phyloP scores from a whole-genome alignment of 2,329 filamentous ascomycete genomes.

The Colletotrichum cordylinicola region DNA sequence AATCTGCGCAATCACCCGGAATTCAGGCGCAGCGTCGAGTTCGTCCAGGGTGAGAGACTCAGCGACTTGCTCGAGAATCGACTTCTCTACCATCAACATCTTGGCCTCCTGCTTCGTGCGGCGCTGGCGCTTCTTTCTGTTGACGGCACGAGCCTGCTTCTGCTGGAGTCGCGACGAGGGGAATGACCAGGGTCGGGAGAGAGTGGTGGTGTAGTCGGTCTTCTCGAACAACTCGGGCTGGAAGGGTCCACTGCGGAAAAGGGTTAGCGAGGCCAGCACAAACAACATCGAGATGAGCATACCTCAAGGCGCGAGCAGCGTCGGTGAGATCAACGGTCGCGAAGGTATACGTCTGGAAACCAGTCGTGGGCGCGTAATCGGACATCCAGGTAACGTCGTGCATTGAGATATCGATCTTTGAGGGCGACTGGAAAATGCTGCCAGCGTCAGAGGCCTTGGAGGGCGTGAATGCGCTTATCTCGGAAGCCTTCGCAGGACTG shows the following conservation, averaged over 20 bases:
- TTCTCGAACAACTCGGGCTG: neutral
- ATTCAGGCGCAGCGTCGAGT: constrained; percentile 6
- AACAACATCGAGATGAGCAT: neutral
- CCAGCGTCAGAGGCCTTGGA: neutral
- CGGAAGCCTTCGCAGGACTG: neutral
- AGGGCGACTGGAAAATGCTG: neutral
- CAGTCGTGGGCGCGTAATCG: neutral
- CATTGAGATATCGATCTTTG: constrained; percentile 4
- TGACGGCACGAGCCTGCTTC: neutral
- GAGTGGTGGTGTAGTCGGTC: neutral
- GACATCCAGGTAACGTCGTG: constrained; percentile 13
- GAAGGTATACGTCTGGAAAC: neutral
- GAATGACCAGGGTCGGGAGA: neutral
- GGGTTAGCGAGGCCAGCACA: neutral
- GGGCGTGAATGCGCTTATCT: neutral
- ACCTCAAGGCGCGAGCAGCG: neutral
- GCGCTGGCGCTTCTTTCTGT: neutral
- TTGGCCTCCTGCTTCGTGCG: neutral
- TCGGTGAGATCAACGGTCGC: neutral
- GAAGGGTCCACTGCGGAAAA: neutral
- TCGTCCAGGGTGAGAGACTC: constrained; percentile 4
- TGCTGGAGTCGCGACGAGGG: neutral
- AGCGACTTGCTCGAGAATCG: neutral
- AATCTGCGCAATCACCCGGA: neutral
- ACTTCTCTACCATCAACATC: neutral